These are phyloP conservation scores for Yamadazyma buinensis DNA, from an alignment of 1,139 yeast species.

Conservation along the genomic window DNA sequence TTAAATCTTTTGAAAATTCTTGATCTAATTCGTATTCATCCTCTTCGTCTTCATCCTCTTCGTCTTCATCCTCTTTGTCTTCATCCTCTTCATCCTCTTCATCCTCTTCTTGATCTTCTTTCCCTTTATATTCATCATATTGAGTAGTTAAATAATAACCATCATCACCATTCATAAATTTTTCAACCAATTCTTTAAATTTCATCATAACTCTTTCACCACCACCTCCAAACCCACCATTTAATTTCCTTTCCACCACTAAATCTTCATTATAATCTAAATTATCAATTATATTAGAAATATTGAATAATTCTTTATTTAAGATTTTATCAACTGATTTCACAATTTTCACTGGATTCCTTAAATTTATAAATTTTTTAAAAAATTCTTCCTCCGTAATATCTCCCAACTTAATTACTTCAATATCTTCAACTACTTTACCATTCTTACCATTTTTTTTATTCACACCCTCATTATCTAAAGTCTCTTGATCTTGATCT, in stretches of 20 bases:
- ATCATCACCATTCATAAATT: constrained; percentile 33
- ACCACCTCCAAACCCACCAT: constrained; percentile 68
- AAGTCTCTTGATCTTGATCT: too few species aligned
- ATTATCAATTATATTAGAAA: constrained; percentile 30
- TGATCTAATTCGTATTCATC: constrained; percentile 12
- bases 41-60: constrained; percentile 10
- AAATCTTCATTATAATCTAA: constrained; percentile 31
- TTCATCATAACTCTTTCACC: constrained; percentile 46
- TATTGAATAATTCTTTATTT: constrained; percentile 19
- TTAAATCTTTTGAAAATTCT: constrained; percentile 7
- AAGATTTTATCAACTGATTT: constrained; percentile 10
- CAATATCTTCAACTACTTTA: not conserved
- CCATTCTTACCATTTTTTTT: too few species aligned
- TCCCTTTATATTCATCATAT: constrained; percentile 35
- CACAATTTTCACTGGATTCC: constrained; percentile 38
- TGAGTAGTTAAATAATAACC: constrained; percentile 64
- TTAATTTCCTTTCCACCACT: constrained; percentile 53
- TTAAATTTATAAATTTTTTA: constrained; percentile 21
- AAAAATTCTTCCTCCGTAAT: constrained; percentile 18
- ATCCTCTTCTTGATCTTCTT: constrained; percentile 18
- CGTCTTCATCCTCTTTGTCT: constrained; percentile 12
- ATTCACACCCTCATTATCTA: too few species aligned
- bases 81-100: constrained; percentile 16
- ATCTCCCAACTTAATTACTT: constrained; percentile 1
- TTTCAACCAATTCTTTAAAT: constrained; percentile 42